Percentiles rank a stretch among this genome's conserved stretches.
These are phyloP conservation scores for Arthrobotrys megalospora DNA, from an alignment of 2,329 filamentous ascomycete genomes.

Conservation along the genomic window DNA sequence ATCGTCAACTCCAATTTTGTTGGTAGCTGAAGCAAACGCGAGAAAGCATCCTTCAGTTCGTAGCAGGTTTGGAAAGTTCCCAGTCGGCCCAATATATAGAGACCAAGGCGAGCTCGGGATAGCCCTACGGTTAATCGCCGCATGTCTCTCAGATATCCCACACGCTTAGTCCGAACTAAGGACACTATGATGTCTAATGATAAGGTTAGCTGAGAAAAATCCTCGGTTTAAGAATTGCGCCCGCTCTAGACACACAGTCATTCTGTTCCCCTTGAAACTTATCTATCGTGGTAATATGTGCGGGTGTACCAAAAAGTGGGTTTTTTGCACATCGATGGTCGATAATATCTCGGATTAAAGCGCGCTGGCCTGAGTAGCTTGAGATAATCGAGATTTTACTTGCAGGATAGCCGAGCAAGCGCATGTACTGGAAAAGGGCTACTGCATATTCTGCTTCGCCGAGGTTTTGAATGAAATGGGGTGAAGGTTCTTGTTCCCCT, in stretches of 20 bases:
- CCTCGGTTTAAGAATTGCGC: background rate
- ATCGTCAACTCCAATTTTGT: slow-evolving; percentile 86
- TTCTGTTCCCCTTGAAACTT: slow-evolving; percentile 99
- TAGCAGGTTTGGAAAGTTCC: slow-evolving; percentile 90
- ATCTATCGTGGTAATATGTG: slow-evolving; percentile 93
- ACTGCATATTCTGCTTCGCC: slow-evolving; percentile 98
- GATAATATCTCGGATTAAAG: slow-evolving; percentile 89
- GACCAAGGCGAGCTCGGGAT: slow-evolving; percentile 88
- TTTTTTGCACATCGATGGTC: slow-evolving; percentile 86
- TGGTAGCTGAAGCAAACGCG: slow-evolving; percentile 74
- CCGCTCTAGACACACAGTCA: slow-evolving; percentile 79
- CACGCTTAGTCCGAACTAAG: slow-evolving; percentile 86
- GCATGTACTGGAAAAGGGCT: slow-evolving; percentile 97
- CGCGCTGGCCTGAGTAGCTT: slow-evolving; percentile 92
- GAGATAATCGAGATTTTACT: slow-evolving; percentile 87
- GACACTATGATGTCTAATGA: slow-evolving; percentile 88
- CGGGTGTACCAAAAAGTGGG: slow-evolving; percentile 87
- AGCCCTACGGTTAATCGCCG: slow-evolving; percentile 94
- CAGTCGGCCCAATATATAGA: slow-evolving; percentile 91
- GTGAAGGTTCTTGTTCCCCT: slow-evolving; percentile 89
- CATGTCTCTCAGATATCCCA: slow-evolving; percentile 93
- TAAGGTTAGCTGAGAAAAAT: background rate
- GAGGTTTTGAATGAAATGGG: slow-evolving; percentile 96
- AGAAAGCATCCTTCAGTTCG: slow-evolving; percentile 89
- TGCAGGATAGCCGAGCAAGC: slow-evolving; percentile 90